Evolutionary conservation across 129 eudicot genomes (phyloP).

Genomic region (Sambucus nigra): DNA sequence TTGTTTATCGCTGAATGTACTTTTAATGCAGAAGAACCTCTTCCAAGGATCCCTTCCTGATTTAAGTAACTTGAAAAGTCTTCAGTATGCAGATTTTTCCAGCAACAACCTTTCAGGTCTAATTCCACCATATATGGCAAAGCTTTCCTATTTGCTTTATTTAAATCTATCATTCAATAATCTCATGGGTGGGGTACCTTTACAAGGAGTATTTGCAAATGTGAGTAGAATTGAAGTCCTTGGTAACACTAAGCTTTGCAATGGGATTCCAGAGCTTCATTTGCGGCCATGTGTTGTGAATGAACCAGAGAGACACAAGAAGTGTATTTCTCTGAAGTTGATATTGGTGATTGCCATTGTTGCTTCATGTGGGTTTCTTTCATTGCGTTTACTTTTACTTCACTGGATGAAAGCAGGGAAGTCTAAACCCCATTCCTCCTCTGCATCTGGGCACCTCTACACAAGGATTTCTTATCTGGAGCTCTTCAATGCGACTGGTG

Average conservation of each 20-base stretch:
- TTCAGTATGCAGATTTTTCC: slow-evolving; percentile 16
- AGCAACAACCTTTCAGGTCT: slow-evolving; percentile 16
- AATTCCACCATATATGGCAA: slow-evolving; percentile 10
- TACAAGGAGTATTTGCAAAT: slow-evolving; percentile 7
- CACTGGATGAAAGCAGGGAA: not conserved
- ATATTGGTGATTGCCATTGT: not conserved
- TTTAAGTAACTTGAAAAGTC: slow-evolving; percentile 4
- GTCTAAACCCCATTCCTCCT: not conserved
- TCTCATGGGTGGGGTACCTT: slow-evolving; percentile 16
- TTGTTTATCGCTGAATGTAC: not conserved
- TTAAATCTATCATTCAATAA: slow-evolving; percentile 16
- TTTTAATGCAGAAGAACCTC: slow-evolving; percentile 5
- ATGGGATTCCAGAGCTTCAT: slow-evolving; percentile 8
- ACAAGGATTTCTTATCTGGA: not conserved
- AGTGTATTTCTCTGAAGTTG: not conserved
- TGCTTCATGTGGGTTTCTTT: not conserved
- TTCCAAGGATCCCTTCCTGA: slow-evolving; percentile 16
- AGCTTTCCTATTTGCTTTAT: not conserved
- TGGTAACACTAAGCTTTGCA: slow-evolving; percentile 16
- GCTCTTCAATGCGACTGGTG: slow-evolving; percentile 10
- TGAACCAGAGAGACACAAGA: too few relatives aligned
- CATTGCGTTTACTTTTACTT: not conserved
- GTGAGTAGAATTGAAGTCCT: not conserved
- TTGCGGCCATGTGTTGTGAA: slow-evolving; percentile 9
- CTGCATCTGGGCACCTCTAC: too few relatives aligned